Evolutionary conservation across 495 filamentous ascomycete species (phyloP).

Genomic region (Daldinia decipiens): DNA sequence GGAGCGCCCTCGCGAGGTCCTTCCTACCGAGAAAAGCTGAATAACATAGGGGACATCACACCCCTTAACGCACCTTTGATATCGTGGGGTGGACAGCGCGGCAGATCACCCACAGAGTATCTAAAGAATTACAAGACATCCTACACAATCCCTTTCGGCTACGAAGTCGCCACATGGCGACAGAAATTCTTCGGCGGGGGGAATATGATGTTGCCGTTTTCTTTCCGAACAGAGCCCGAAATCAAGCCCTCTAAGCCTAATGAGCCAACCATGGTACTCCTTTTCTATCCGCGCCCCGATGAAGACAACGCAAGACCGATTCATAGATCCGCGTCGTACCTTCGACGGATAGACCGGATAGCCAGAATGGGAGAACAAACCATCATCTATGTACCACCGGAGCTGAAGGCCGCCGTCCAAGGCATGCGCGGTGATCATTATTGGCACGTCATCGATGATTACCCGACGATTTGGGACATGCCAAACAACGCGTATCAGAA

Average conservation of each 20-base stretch:
- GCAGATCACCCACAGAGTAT: constrained; percentile 37
- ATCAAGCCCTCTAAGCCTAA: constrained; percentile 23
- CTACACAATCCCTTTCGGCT: constrained; percentile 24
- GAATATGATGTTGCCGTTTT: constrained; percentile 4
- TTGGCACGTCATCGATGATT: constrained; percentile 37
- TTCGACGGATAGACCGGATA: constrained; percentile 37
- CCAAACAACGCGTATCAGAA: constrained; percentile 40
- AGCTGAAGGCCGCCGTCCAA: constrained; percentile 23
- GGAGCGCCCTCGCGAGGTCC: not conserved
- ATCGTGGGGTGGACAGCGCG: constrained; percentile 28
- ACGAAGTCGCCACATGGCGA: not conserved
- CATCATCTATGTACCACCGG: constrained; percentile 36
- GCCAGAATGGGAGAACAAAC: constrained; percentile 40
- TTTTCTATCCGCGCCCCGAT: constrained; percentile 40
- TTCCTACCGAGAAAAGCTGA: constrained; percentile 28
- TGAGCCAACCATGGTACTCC: constrained; percentile 35
- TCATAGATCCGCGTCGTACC: constrained; percentile 32
- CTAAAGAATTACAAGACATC: constrained; percentile 22
- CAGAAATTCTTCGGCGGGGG: not conserved
- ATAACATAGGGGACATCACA: constrained; percentile 26
- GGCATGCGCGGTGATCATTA: constrained; percentile 29
- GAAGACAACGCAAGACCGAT: constrained; percentile 30
- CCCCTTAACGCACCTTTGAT: constrained; percentile 35
- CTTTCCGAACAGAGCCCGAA: constrained; percentile 17
- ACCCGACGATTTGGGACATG: constrained; percentile 40